Base-by-base conservation (phyloP, 257 asterid species). In the Scutellaria barbata region DNA sequence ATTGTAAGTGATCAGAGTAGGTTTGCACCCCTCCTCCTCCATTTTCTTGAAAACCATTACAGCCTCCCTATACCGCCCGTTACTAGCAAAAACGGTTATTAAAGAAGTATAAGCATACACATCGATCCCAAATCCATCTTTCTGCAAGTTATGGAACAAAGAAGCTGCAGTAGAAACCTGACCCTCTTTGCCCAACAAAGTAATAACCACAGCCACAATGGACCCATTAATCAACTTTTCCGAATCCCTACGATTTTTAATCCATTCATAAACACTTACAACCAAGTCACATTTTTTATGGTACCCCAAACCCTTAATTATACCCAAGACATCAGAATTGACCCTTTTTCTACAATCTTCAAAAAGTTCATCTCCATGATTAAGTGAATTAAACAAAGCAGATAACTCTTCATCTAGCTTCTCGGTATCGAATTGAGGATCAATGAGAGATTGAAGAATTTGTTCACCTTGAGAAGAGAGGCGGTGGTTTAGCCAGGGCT, bases 21-120 rank as follows among this genome's bases (percentile, higher is more conserved):
- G 96, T 22, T 30, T 79, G 65, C 95, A 85, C 2, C 96, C 96
- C 65, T 94, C 97, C 68, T 91, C 97, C 90, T 80, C 96, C 96
- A 94, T 94, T 79, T 82, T 91, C 74, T 83, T 81, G 85, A 89
- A 91, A 41, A 85, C 81, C 92, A 80, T 63, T 10, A 85, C 87
- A 5, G 99, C 97, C 42, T 94, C 97, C 53, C 96, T 84, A 43
- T 89, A 94, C 77, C 96, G 82, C 52, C 95, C 84, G 20, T 74
- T 85, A 52, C 85, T 69, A 5, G 86, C 79, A 35, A 77, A 88
- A 43, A 84, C 92, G 40, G 92, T 80, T 45, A 91, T 91, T 50
- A 94, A 77, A 1, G 96, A 84, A 13, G 99, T 94, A 75, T 94
- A 91, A 9, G 96, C 90, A 45, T 89, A 89, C 18, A 85, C 96